These are phyloP conservation scores for Botryosphaeria dothidea DNA, from an alignment of 2,329 filamentous ascomycete species.

Conservation along the genomic window DNA sequence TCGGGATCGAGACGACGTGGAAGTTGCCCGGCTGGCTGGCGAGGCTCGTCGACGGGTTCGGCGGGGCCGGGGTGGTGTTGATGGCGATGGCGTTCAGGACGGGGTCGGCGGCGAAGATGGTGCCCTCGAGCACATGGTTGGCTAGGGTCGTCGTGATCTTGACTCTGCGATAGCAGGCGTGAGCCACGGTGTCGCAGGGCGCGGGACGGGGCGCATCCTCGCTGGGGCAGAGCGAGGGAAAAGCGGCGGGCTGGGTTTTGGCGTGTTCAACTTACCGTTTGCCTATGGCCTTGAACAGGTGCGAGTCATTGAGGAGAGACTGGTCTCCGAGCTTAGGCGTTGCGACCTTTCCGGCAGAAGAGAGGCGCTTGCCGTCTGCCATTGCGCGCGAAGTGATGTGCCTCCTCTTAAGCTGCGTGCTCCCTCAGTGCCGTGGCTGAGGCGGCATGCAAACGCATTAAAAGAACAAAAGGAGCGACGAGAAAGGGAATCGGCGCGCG, in stretches of 20 bases:
- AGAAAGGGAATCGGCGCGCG: conserved; percentile 29
- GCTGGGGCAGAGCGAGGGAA: background rate
- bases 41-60: conserved; percentile 42
- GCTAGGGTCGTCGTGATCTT: conserved; percentile 48
- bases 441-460: conserved; percentile 37
- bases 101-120: conserved; percentile 62
- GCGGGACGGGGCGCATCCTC: background rate
- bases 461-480: conserved; percentile 42
- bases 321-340: conserved; percentile 47
- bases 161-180: conserved; percentile 45
- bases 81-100: conserved; percentile 63
- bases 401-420: conserved; percentile 21
- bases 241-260: background rate
- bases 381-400: conserved; percentile 35
- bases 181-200: conserved; percentile 11
- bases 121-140: conserved; percentile 59
- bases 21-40: conserved; percentile 54
- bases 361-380: conserved; percentile 62
- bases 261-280: conserved; percentile 55
- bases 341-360: conserved; percentile 54
- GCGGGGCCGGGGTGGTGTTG: conserved; percentile 53
- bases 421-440: conserved; percentile 18
- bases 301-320: conserved; percentile 21
- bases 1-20: conserved; percentile 61
- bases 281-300: conserved; percentile 61